Percentiles rank a stretch among this genome's conserved stretches.
Conservation (phyloP, 257 asterid genomes). For the Ophiorrhiza pumila region DNA sequence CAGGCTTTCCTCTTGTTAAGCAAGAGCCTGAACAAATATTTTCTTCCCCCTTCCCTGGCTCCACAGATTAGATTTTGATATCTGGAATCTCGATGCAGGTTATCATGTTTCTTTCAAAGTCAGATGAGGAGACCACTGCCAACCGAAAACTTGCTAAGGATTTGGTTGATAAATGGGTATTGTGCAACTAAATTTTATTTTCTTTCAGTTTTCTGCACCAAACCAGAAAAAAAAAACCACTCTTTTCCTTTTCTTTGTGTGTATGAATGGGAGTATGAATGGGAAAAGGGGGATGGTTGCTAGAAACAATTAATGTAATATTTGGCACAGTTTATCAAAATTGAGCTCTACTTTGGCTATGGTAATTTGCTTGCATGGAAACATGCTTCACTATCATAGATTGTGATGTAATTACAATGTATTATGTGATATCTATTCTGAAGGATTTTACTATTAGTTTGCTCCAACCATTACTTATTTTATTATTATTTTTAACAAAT, state of each 20-base stretch:
- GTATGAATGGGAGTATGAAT: not conserved
- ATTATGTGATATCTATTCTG: not conserved
- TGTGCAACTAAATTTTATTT: slow-evolving; percentile 1
- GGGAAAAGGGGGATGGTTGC: not conserved
- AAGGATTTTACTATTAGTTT: not conserved
- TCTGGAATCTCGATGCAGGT: slow-evolving; percentile 46
- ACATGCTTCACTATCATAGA: not conserved
- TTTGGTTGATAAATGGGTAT: slow-evolving; percentile 99
- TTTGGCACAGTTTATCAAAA: not conserved
- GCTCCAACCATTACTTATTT: not conserved
- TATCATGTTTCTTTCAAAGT: slow-evolving; percentile 87
- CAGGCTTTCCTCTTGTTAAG: slow-evolving; percentile 13
- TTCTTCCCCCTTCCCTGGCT: not conserved
- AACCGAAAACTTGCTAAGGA: slow-evolving; percentile 90
- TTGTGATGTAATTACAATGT: not conserved
- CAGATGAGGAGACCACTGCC: slow-evolving; percentile 92
- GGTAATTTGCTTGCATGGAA: not conserved
- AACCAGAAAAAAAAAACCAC: too few species aligned
- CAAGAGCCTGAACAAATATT: slow-evolving; percentile 1
- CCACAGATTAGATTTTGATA: not conserved
- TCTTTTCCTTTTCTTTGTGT: not conserved
- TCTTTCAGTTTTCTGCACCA: not conserved
- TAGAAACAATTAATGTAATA: not conserved
- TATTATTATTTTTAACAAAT: not conserved
- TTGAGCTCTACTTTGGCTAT: not conserved